Evolutionary conservation across 768 basidiomycete species (phyloP), one percentile per base, ranked within the genome.

Genomic region (Macrocybe gigantea): DNA sequence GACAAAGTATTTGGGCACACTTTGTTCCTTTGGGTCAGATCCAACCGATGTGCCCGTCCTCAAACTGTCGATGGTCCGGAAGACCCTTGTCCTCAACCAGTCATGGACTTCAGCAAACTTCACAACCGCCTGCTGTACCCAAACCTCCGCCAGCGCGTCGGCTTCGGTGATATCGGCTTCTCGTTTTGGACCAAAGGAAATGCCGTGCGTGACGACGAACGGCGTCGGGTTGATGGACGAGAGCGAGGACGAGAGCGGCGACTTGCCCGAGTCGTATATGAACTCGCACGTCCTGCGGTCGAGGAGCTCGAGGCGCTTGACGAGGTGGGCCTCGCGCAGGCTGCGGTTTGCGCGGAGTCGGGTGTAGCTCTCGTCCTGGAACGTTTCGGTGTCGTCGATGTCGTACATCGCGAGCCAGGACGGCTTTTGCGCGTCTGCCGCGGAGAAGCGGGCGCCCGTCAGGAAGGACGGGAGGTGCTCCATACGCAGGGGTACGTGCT

Each of bases 391-490:
- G 39, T 70, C 65, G 43, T 69, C 70, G 41, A 78, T 61, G 49
- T 77, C 75, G 49, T 79, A 78, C 33, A 79, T 57, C 5, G 78
- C 78, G 2, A 75, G 52, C 77, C 77, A 79, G 1, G 63, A 60
- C 0, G 75, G 73, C 33, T 49, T 60, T 9, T 54, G 50, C 8
- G 50, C 52, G 50, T 77, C 74, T 2, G 60, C 43, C 2, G 70
- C 70, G 1, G 59, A 58, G 53, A 70, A 78, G 33, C 78, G 62
- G 2, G 76, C 75, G 0, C 73, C 75, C 5, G 74, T 72, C 36
- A 75, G 65, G 61, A 78, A 78, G 7, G 70, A 67, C 6, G 61
- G 57, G 5, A 77, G 61, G 47, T 69, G 63, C 50, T 78, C 65
- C 46, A 78, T 58, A 8, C 78, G 71, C 1, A 78, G 60, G 0